Percentiles rank a stretch among this genome's conserved stretches.
These are phyloP conservation scores for Blastomyces percursus DNA, from an alignment of 2,329 filamentous ascomycete genomes.

Conservation along the genomic window DNA sequence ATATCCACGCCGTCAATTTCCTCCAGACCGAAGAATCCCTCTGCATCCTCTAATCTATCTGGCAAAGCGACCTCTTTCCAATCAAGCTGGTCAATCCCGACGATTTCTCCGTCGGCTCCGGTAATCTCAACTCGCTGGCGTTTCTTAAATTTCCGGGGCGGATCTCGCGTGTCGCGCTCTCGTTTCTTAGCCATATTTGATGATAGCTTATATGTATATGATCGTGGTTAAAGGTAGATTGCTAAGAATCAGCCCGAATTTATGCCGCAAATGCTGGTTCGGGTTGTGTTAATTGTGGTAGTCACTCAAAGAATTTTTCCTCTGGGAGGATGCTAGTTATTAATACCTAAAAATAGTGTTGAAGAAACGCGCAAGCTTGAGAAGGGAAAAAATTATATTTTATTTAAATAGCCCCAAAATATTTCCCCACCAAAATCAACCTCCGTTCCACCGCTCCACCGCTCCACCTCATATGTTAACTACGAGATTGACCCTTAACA, in stretches of 20 bases:
- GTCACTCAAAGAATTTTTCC: neutral
- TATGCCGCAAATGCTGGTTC: neutral
- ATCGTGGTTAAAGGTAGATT: neutral
- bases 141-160: slow-evolving; percentile 24
- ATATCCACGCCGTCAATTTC: slow-evolving; percentile 87
- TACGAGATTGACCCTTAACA: neutral
- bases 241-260: neutral
- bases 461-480: neutral
- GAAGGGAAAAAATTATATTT: neutral
- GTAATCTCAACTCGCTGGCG: slow-evolving; percentile 22
- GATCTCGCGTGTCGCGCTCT: neutral
- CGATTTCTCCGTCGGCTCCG: slow-evolving; percentile 20
- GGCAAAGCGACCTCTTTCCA: slow-evolving; percentile 58
- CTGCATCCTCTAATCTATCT: slow-evolving; percentile 74
- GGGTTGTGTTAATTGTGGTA: neutral
- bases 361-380: neutral
- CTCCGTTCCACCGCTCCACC: neutral
- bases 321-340: neutral
- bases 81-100: slow-evolving; percentile 42
- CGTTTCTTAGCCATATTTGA: slow-evolving; percentile 26
- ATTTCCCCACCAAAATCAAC: neutral
- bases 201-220: neutral
- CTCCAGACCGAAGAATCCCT: slow-evolving; percentile 84
- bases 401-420: neutral
- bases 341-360: too few species aligned